phyloP scores from a whole-genome alignment of 345 rosid species.

The Citropsis articulata region DNA sequence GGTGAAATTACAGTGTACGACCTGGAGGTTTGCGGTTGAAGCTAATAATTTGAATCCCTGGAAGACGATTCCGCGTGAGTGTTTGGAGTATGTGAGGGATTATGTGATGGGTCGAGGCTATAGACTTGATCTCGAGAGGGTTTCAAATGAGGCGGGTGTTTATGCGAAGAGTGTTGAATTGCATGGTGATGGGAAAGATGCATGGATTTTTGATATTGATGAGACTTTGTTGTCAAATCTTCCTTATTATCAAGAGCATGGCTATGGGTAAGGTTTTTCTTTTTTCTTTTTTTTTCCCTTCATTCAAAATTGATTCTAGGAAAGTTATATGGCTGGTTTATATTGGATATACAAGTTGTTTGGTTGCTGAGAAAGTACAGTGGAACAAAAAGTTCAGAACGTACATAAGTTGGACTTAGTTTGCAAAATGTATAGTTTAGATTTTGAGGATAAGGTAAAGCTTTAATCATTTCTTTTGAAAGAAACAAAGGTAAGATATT shows the following conservation, averaged over 20 bases:
- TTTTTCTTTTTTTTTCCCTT: not conserved
- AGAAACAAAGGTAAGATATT: not conserved
- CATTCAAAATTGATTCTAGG: not conserved
- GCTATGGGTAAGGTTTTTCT: slow-evolving; percentile 54
- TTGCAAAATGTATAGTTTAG: not conserved
- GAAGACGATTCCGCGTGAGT: slow-evolving; percentile 73
- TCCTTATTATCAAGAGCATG: slow-evolving; percentile 75
- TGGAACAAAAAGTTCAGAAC: not conserved
- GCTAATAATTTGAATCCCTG: slow-evolving; percentile 78
- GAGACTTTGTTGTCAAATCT: slow-evolving; percentile 93
- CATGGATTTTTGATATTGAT: slow-evolving; percentile 85
- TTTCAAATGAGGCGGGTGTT: slow-evolving; percentile 53
- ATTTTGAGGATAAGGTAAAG: not conserved
- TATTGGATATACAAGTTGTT: not conserved
- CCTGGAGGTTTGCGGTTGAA: slow-evolving; percentile 92
- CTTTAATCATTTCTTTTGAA: not conserved
- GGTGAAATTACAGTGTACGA: slow-evolving; percentile 56
- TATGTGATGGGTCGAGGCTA: slow-evolving; percentile 69
- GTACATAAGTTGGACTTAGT: not conserved
- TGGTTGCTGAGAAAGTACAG: slow-evolving; percentile 12
- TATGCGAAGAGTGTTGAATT: slow-evolving; percentile 53
- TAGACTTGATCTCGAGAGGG: slow-evolving; percentile 56
- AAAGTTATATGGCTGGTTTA: not conserved
- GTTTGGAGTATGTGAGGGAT: slow-evolving; percentile 61
- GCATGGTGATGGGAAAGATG: slow-evolving; percentile 69